These are phyloP conservation scores for Phytophthora palmivora DNA, from an alignment of 352 stramenopile species.

Conservation along the genomic window DNA sequence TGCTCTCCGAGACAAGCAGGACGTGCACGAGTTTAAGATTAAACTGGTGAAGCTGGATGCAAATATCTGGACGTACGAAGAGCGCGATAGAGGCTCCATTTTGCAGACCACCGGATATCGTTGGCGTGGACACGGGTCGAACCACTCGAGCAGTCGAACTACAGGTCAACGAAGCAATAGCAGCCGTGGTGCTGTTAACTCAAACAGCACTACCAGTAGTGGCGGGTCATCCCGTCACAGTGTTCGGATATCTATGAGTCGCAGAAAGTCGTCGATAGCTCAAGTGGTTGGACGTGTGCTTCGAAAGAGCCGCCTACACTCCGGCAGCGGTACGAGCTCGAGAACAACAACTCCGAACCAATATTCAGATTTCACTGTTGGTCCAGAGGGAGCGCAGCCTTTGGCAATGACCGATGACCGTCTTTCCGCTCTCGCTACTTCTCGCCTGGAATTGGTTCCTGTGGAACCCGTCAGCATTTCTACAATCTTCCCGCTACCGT, in stretches of 20 bases:
- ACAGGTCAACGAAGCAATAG: slow-evolving; percentile 42
- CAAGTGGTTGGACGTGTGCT: slow-evolving; percentile 42
- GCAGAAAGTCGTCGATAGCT: slow-evolving; percentile 42
- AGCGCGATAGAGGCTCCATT: slow-evolving; percentile 32
- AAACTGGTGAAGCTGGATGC: slow-evolving; percentile 80
- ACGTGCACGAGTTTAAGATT: slow-evolving; percentile 75
- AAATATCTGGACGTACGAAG: slow-evolving; percentile 78
- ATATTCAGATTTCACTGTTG: slow-evolving; percentile 45
- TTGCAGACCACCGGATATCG: slow-evolving; percentile 27
- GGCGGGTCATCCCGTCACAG: slow-evolving; percentile 41
- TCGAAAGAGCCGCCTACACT: slow-evolving; percentile 42
- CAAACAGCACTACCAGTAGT: slow-evolving; percentile 44
- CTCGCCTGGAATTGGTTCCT: slow-evolving; percentile 52
- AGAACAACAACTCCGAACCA: slow-evolving; percentile 40
- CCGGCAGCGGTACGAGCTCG: slow-evolving; percentile 36
- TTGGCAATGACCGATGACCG: slow-evolving; percentile 39
- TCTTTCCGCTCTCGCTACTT: slow-evolving; percentile 38
- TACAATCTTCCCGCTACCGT: slow-evolving; percentile 79
- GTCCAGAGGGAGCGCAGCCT: slow-evolving; percentile 25
- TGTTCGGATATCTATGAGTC: slow-evolving; percentile 32
- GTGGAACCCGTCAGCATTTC: slow-evolving; percentile 74
- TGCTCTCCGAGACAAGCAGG: slow-evolving; percentile 61
- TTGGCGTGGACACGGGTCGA: slow-evolving; percentile 39
- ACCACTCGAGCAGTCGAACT: too few species aligned
- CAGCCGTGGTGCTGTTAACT: slow-evolving; percentile 38